Conservation (phyloP, 2,329 filamentous ascomycete genomes). For the Botrytis galanthina region DNA sequence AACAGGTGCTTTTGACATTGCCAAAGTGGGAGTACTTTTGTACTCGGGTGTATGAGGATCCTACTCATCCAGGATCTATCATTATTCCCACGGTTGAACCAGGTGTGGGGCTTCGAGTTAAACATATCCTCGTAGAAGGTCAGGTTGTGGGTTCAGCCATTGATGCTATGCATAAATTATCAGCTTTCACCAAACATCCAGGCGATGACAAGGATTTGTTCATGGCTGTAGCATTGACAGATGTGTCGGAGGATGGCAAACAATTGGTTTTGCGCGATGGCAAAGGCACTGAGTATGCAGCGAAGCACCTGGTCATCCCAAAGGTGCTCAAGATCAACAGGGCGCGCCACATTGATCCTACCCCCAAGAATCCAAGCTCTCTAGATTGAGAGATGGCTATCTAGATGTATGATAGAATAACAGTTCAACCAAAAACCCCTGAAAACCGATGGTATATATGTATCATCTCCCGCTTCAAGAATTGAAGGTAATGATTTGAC, state of each 20-base stretch:
- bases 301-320: not conserved
- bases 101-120: conserved; percentile 21
- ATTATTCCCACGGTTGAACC: conserved; percentile 18
- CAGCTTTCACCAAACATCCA: not conserved
- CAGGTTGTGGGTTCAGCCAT: conserved; percentile 20
- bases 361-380: not conserved
- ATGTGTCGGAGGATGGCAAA: conserved; percentile 4
- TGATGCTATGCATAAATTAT: conserved; percentile 19
- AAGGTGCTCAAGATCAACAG: not conserved
- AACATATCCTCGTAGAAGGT: conserved; percentile 26
- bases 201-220: not conserved
- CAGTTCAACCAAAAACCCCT: not conserved
- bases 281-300: not conserved
- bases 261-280: not conserved
- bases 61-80: conserved; percentile 18
- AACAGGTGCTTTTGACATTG: not conserved
- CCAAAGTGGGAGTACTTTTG: conserved; percentile 4
- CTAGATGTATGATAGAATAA: conserved; percentile 3
- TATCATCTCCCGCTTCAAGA: not conserved
- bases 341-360: not conserved
- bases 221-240: conserved; percentile 12
- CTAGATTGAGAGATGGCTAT: not conserved
- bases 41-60: conserved; percentile 25
- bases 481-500: not conserved
- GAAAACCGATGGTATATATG: not conserved